Percentiles rank a stretch among this genome's conserved stretches.
These are phyloP conservation scores for Allomyces macrogynus DNA, from an alignment of 192 early-diverging fungal species.

Conservation along the genomic window DNA sequence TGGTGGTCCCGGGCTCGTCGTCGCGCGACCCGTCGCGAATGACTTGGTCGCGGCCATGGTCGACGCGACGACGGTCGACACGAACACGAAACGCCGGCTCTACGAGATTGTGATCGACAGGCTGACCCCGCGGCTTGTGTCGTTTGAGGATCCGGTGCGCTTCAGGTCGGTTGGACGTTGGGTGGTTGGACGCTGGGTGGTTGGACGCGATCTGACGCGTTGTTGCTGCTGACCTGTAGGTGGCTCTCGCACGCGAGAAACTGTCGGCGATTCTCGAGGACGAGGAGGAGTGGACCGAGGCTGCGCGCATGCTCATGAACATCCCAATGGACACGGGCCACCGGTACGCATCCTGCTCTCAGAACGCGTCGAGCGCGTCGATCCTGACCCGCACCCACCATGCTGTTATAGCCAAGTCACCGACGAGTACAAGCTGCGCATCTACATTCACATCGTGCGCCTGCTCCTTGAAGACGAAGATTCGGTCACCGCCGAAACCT, in stretches of 20 bases:
- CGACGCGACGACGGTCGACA: neutral
- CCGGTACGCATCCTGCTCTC: constrained; percentile 14
- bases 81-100: neutral
- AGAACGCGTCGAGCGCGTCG: neutral
- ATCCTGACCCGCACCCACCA: constrained; percentile 1
- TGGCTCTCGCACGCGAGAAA: constrained; percentile 50
- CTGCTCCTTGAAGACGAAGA: constrained; percentile 73
- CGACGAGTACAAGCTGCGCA: constrained; percentile 46
- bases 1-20: neutral
- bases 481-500: constrained; percentile 53
- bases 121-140: neutral
- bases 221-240: constrained; percentile 12
- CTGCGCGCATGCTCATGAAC: constrained; percentile 65
- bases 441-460: constrained; percentile 70
- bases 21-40: neutral
- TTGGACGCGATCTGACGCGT: too few species aligned
- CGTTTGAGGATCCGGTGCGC: neutral
- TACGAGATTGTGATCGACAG: neutral
- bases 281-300: constrained; percentile 61
- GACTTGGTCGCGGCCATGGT: neutral
- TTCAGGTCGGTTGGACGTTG: too few species aligned
- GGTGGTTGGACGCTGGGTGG: too few species aligned
- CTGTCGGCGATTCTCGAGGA: constrained; percentile 51
- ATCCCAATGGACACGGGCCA: constrained; percentile 83
- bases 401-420: constrained; percentile 10